Percentiles rank a stretch among this genome's conserved stretches.
phyloP scores from a whole-genome alignment of 2,329 filamentous ascomycete species.

The Microdochium paspali region DNA sequence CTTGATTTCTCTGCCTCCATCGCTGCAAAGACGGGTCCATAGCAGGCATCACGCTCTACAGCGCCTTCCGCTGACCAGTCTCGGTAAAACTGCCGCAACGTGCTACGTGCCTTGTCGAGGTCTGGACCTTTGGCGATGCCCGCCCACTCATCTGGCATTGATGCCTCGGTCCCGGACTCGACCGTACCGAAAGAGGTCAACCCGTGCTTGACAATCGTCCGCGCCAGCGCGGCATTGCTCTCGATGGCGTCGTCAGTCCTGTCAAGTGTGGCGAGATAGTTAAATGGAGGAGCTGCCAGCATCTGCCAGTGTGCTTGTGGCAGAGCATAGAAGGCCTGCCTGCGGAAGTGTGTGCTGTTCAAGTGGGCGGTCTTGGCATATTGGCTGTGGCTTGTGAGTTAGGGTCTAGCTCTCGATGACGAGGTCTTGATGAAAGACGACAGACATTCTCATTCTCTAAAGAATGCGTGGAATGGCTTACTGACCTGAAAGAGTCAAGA shows the following conservation, averaged over 20 bases:
- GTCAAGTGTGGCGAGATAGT: constrained; percentile 68
- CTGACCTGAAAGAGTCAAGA: constrained; percentile 83
- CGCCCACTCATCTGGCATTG: constrained; percentile 55
- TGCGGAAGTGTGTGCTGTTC: constrained; percentile 82
- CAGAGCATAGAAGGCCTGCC: constrained; percentile 88
- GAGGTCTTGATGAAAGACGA: too few relatives aligned
- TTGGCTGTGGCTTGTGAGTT: constrained; percentile 43
- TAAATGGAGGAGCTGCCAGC: constrained; percentile 73
- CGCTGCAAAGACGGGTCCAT: constrained; percentile 60
- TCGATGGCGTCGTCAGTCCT: constrained; percentile 83
- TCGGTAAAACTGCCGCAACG: constrained; percentile 85
- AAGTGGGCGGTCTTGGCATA: constrained; percentile 80
- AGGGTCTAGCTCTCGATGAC: constrained; percentile 1
- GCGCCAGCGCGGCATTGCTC: constrained; percentile 72
- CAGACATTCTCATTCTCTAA: too few relatives aligned
- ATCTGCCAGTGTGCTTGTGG: constrained; percentile 77
- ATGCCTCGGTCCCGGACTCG: constrained; percentile 20
- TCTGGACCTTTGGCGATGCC: constrained; percentile 64
- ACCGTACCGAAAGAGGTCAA: constrained; percentile 54
- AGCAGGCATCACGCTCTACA: constrained; percentile 66
- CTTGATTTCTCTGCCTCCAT: constrained; percentile 40
- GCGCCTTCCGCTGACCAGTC: constrained; percentile 82
- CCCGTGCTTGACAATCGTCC: constrained; percentile 63
- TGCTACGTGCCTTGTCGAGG: constrained; percentile 85
- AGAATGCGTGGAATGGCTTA: constrained; percentile 11